Percentiles rank a stretch among this genome's conserved stretches.
Evolutionary conservation across 768 basidiomycete genomes (phyloP).

Genomic region (Naganishia onofrii): DNA sequence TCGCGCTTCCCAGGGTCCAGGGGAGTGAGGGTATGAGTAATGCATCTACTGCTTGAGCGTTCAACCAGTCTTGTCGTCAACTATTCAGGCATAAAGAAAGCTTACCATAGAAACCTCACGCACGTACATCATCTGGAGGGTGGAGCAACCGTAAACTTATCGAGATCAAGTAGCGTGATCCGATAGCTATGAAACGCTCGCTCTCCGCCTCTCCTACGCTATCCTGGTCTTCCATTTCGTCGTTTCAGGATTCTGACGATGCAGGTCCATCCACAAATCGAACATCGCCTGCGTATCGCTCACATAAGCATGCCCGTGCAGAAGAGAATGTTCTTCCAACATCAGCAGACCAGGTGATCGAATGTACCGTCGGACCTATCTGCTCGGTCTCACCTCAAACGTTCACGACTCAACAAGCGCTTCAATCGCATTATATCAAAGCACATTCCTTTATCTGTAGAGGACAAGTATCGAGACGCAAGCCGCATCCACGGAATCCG

Average conservation of each 20-base stretch:
- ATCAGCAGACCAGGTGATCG: neutral
- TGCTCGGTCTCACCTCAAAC: slow-evolving; percentile 10
- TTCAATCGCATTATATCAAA: slow-evolving; percentile 22
- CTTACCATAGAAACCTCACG: too few relatives aligned
- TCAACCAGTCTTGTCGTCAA: too few relatives aligned
- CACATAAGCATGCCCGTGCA: slow-evolving; percentile 18
- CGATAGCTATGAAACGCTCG: slow-evolving; percentile 22
- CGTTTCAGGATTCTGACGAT: neutral
- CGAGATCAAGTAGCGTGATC: too few relatives aligned
- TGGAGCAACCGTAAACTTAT: too few relatives aligned
- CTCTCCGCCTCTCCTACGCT: slow-evolving; percentile 14
- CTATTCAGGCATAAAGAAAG: too few relatives aligned
- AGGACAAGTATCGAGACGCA: neutral
- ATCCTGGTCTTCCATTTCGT: slow-evolving; percentile 18
- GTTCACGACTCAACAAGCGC: slow-evolving; percentile 1
- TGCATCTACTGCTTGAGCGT: too few relatives aligned
- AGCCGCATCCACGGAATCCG: too few relatives aligned
- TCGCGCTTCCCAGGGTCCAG: too few relatives aligned
- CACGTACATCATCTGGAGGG: too few relatives aligned
- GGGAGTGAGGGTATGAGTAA: too few relatives aligned
- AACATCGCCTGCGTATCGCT: neutral
- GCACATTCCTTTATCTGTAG: slow-evolving; percentile 15
- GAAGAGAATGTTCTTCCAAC: neutral
- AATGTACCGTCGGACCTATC: slow-evolving; percentile 23
- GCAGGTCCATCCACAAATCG: neutral